These are phyloP conservation scores for Brassica nigra DNA, from an alignment of 345 rosid species.

Conservation along the genomic window DNA sequence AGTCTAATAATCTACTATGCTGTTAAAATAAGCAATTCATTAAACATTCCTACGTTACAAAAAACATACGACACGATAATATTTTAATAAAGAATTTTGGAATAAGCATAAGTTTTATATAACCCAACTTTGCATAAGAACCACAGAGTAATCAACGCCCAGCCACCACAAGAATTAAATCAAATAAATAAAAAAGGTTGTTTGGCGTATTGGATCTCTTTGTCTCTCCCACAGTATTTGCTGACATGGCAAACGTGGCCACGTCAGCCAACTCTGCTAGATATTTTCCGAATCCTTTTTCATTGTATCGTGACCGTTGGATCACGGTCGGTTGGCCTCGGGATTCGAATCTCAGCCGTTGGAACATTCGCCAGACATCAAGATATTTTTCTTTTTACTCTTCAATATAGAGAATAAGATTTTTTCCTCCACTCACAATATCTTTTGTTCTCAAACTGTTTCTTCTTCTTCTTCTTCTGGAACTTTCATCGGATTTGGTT, in stretches of 20 bases:
- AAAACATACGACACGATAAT: not conserved
- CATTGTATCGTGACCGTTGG: constrained; percentile 34
- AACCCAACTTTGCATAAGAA: constrained; percentile 31
- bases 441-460: constrained; percentile 7
- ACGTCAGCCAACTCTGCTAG: constrained; percentile 43
- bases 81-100: not conserved
- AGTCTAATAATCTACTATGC: not conserved
- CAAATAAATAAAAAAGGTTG: constrained; percentile 3
- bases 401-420: not conserved
- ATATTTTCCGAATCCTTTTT: constrained; percentile 43
- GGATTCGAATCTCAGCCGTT: constrained; percentile 37
- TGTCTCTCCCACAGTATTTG: constrained; percentile 16
- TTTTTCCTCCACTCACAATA: constrained; percentile 10
- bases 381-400: constrained; percentile 46
- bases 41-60: not conserved
- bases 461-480: constrained; percentile 10
- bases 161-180: constrained; percentile 27
- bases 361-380: constrained; percentile 21
- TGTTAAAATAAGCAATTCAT: not conserved
- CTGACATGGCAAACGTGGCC: constrained; percentile 57
- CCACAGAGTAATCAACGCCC: constrained; percentile 18
- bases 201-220: constrained; percentile 35
- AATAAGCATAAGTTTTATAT: not conserved
- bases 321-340: constrained; percentile 31
- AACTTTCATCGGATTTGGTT: constrained; percentile 13